A percentile compares a stretch with the other conserved stretches of the same genome.
Evolutionary conservation across 2,329 filamentous ascomycete genomes (phyloP).

Genomic region (Dendrostoma leiphaemia): DNA sequence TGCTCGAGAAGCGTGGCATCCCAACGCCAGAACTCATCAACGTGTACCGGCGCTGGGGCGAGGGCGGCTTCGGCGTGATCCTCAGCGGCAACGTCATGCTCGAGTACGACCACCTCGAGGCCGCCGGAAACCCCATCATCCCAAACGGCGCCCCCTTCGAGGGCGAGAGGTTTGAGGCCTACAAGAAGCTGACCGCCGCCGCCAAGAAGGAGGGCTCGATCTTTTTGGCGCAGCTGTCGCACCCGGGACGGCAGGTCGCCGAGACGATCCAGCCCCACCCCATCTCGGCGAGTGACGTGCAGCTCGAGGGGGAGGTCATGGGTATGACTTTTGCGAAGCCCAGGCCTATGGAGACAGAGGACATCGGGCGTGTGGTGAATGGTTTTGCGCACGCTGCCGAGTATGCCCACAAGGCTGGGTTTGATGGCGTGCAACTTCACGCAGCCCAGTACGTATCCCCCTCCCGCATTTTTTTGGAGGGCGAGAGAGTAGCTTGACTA

Average conservation of each 20-base stretch:
- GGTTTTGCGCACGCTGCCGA: conserved; percentile 57
- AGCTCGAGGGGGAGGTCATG: conserved; percentile 37
- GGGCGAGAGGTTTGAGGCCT: conserved; percentile 60
- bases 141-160: conserved; percentile 46
- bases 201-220: conserved; percentile 59
- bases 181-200: conserved; percentile 52
- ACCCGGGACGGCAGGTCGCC: conserved; percentile 57
- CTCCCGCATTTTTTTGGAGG: not conserved
- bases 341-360: conserved; percentile 45
- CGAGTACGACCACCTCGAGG: conserved; percentile 57
- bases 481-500: not conserved
- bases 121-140: conserved; percentile 57
- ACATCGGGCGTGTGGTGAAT: conserved; percentile 51
- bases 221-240: conserved; percentile 59
- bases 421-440: conserved; percentile 44
- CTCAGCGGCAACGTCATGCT: conserved; percentile 65
- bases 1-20: conserved; percentile 46
- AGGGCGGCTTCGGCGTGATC: conserved; percentile 54
- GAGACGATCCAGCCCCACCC: conserved; percentile 32
- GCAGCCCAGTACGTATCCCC: conserved; percentile 36
- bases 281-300: conserved; percentile 39
- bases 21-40: conserved; percentile 43
- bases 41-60: conserved; percentile 61
- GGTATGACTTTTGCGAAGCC: conserved; percentile 52
- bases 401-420: conserved; percentile 57